A percentile compares a stretch with the other conserved stretches of the same genome.
Conservation (phyloP, 2,329 filamentous ascomycete species). For the Thelonectria blattea region DNA sequence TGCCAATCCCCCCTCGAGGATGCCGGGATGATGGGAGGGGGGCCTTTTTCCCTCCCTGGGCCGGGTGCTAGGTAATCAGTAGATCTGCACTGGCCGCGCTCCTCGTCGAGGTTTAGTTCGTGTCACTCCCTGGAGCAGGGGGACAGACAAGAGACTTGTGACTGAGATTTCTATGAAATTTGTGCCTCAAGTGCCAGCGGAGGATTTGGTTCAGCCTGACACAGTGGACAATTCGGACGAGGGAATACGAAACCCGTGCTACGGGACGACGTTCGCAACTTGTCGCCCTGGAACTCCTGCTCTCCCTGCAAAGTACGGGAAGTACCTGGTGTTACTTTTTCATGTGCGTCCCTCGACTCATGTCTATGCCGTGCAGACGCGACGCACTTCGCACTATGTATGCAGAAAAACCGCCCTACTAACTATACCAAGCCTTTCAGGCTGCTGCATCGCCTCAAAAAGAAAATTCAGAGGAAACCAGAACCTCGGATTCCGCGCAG, state of each 20-base stretch:
- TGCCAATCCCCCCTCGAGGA: not conserved
- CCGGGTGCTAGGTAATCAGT: slow-evolving; percentile 21
- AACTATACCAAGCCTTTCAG: not conserved
- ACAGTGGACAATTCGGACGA: not conserved
- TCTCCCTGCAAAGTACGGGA: not conserved
- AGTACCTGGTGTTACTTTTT: not conserved
- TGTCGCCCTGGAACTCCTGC: not conserved
- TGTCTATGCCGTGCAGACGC: not conserved
- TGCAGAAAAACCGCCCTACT: not conserved
- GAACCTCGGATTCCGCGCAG: not conserved
- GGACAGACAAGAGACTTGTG: not conserved
- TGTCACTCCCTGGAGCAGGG: slow-evolving; percentile 4
- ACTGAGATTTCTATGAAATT: slow-evolving; percentile 8
- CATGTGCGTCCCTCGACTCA: not conserved
- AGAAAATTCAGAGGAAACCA: not conserved
- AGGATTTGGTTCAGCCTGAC: slow-evolving; percentile 4
- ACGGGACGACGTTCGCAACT: not conserved
- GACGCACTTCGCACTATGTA: not conserved
- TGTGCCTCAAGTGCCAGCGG: slow-evolving; percentile 1
- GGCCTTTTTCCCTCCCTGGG: not conserved
- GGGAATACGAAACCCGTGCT: not conserved
- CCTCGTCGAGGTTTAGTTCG: slow-evolving; percentile 19
- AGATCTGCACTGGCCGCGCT: slow-evolving; percentile 22
- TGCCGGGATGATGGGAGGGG: slow-evolving; percentile 13
- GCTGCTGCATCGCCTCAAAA: not conserved